Conservation (phyloP, 2,329 filamentous ascomycete genomes). For the Sphaerulina musiva region DNA sequence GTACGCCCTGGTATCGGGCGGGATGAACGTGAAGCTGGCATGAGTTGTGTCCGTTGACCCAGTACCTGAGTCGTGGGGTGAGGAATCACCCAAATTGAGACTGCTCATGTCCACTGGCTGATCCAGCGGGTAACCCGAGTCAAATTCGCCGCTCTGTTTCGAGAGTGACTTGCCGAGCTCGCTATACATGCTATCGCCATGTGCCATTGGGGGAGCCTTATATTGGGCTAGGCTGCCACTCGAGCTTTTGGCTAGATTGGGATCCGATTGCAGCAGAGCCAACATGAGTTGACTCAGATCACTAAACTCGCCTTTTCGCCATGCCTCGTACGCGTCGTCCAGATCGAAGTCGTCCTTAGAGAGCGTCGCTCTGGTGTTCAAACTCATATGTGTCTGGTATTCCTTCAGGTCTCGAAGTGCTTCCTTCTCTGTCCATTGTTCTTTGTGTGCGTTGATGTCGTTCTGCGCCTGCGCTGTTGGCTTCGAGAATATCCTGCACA, state of each 20-base stretch:
- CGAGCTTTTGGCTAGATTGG: slow-evolving; percentile 72
- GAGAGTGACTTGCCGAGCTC: slow-evolving; percentile 45
- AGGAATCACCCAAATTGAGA: slow-evolving; percentile 53
- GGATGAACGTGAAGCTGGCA: slow-evolving; percentile 74
- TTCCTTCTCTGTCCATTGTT: slow-evolving; percentile 82
- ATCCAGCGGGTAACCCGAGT: slow-evolving; percentile 55
- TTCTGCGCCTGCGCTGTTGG: slow-evolving; percentile 72
- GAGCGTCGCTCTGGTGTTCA: slow-evolving; percentile 69
- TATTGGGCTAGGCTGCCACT: slow-evolving; percentile 36
- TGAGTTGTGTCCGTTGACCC: slow-evolving; percentile 31
- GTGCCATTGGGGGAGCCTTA: slow-evolving; percentile 21
- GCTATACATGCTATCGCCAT: slow-evolving; percentile 30
- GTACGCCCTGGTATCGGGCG: slow-evolving; percentile 71
- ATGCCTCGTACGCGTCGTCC: slow-evolving; percentile 79
- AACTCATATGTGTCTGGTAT: slow-evolving; percentile 82
- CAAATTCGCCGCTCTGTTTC: slow-evolving; percentile 35
- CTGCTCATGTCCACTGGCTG: slow-evolving; percentile 61
- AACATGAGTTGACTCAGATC: slow-evolving; percentile 91
- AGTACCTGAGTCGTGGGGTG: slow-evolving; percentile 34
- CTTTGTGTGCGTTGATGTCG: slow-evolving; percentile 76
- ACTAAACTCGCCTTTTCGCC: slow-evolving; percentile 83
- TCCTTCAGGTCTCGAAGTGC: slow-evolving; percentile 86
- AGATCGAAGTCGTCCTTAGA: slow-evolving; percentile 81
- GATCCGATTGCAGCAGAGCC: slow-evolving; percentile 78
- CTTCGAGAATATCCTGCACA: slow-evolving; percentile 78